Base-by-base conservation (phyloP, 768 basidiomycete species). In the Lactarius pseudohatsudake region DNA sequence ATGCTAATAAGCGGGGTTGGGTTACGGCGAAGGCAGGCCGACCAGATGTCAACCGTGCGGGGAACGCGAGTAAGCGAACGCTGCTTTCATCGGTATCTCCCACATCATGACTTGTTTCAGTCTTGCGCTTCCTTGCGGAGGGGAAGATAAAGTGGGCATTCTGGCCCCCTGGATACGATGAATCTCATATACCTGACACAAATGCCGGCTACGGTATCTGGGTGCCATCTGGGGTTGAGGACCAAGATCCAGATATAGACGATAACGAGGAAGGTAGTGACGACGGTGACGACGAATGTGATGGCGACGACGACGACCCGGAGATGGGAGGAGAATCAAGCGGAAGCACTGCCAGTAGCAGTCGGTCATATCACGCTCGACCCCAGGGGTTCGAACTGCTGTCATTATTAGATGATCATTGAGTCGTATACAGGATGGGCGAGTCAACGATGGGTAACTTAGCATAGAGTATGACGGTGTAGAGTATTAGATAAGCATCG, bases 21-120 rank as follows among this genome's bases (percentile, higher is more conserved):
- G 76, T 95, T 50, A 98, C 96, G 38, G 95, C 96, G 11, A 91
- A 94, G 76, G 92, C 92, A 6, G 95, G 94, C 1, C 77, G 96
- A 67, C 89, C 94, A 2, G 96, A 98, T 77, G 79, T 91, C 28
- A 88, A 93, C 73, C 85, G 96, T 50, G 92, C 96, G 3, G 96
- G 94, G 38, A 96, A 96, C 74, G 86, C 87, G 13, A 87, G 94
- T 94, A 75, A 75, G 92, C 84, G 9, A 61, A 53, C 26, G n/a
- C 32, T 61, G 34, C 28, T 64, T 64, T 58, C 32, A 59, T 59
- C 34, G 30, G 60, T 50, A 20, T 59, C 9, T 9, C 56, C 47
- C 40, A 50, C 61, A 32, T 64, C 62, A 61, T 56, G 60, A 28
- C 2, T 20, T 32, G 16, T 22, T 28, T 53, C 64, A 96, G 94